A percentile compares a stretch with the other conserved stretches of the same genome.
phyloP scores from a whole-genome alignment of 2,329 filamentous ascomycete genomes.

The Drechslerella dactyloides region DNA sequence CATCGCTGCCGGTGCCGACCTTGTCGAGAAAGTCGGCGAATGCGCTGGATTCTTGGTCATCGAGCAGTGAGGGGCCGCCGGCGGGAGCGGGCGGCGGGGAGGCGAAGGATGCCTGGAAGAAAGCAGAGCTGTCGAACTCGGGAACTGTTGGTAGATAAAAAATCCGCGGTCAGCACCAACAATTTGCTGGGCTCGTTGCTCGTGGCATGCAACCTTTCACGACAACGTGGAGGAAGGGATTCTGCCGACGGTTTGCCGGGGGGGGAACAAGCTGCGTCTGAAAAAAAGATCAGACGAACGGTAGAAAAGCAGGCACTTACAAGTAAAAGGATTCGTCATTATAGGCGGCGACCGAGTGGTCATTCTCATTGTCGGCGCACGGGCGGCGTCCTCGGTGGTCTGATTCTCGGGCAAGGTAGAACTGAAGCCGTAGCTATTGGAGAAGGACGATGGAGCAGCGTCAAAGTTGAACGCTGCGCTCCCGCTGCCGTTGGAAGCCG shows the following conservation, averaged over 20 bases:
- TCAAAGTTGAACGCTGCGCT: slow-evolving; percentile 23
- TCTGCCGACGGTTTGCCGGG: neutral
- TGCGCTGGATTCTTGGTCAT: slow-evolving; percentile 67
- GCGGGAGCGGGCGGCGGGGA: slow-evolving; percentile 67
- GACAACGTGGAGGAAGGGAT: slow-evolving; percentile 6
- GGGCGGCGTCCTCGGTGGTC: slow-evolving; percentile 17
- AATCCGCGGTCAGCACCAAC: slow-evolving; percentile 10
- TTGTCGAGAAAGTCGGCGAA: slow-evolving; percentile 67
- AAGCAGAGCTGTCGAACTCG: slow-evolving; percentile 45
- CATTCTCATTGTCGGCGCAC: slow-evolving; percentile 48
- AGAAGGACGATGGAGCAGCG: neutral
- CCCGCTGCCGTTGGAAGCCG: slow-evolving; percentile 31
- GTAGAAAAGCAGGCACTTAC: slow-evolving; percentile 18
- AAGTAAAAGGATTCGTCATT: slow-evolving; percentile 49
- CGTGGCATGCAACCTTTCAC: slow-evolving; percentile 20
- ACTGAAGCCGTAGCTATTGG: slow-evolving; percentile 13
- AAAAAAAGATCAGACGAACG: neutral
- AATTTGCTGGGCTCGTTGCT: slow-evolving; percentile 5
- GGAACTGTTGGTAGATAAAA: slow-evolving; percentile 26
- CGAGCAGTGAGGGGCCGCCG: slow-evolving; percentile 70
- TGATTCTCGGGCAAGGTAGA: slow-evolving; percentile 1
- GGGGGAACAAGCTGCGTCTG: neutral
- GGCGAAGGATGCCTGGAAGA: slow-evolving; percentile 44
- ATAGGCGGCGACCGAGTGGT: slow-evolving; percentile 49
- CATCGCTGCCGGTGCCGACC: slow-evolving; percentile 62